These are phyloP conservation scores for Chalciporus piperatus DNA, from an alignment of 768 basidiomycete genomes.

Conservation along the genomic window DNA sequence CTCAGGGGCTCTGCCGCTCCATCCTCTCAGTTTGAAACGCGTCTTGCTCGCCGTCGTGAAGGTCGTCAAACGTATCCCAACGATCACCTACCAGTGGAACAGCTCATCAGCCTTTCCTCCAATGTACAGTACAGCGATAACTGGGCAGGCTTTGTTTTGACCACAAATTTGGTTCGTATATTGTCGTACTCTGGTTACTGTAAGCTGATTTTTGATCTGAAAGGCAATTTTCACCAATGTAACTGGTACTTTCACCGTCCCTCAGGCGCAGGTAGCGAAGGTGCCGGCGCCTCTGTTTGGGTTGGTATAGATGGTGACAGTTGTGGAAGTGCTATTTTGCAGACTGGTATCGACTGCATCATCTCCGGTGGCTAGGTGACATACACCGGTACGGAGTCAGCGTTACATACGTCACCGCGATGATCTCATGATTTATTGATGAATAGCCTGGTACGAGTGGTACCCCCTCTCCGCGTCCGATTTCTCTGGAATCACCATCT, in stretches of 20 bases:
- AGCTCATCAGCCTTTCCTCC: background rate
- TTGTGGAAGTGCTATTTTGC: conserved; percentile 1
- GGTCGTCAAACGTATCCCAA: background rate
- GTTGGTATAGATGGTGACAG: conserved; percentile 12
- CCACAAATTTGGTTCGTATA: background rate
- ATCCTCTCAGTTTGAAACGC: background rate
- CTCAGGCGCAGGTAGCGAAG: background rate
- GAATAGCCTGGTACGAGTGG: conserved; percentile 15
- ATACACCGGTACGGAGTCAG: conserved; percentile 1
- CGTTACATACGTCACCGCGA: no score
- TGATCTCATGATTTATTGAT: background rate
- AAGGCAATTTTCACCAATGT: conserved; percentile 10
- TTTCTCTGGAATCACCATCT: conserved; percentile 1
- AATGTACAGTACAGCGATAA: background rate
- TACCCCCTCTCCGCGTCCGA: background rate
- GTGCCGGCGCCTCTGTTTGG: conserved; percentile 3
- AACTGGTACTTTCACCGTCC: conserved; percentile 8
- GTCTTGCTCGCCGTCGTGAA: background rate
- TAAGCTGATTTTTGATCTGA: background rate
- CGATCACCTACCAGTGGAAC: background rate
- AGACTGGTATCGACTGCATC: conserved; percentile 3
- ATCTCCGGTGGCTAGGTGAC: background rate
- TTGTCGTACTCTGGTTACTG: background rate
- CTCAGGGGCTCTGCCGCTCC: background rate
- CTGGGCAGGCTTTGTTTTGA: conserved; percentile 13